Evolutionary conservation across 2,329 filamentous ascomycete genomes (phyloP).

Genomic region (Hypoxylon sp.): DNA sequence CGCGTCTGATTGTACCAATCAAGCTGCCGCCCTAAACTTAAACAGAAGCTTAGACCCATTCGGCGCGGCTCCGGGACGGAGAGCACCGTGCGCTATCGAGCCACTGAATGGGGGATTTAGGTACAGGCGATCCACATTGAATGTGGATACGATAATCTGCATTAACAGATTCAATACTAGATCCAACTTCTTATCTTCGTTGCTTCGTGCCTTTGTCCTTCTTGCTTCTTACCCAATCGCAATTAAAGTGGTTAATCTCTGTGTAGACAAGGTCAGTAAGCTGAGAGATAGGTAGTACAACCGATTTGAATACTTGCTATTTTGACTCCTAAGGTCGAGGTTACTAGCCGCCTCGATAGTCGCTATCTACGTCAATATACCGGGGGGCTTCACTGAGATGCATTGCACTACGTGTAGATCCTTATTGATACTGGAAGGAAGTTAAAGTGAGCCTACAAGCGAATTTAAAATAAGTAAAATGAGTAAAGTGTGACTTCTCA

Average conservation of each 20-base stretch:
- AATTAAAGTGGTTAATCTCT: neutral
- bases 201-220: neutral
- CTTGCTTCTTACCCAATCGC: neutral
- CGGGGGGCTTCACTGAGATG: neutral
- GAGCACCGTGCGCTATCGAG: constrained; percentile 4
- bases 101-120: neutral
- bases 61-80: constrained; percentile 26
- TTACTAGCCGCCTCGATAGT: neutral
- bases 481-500: neutral
- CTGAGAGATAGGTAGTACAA: neutral
- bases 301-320: neutral
- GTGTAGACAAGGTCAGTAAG: neutral
- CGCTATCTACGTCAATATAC: neutral
- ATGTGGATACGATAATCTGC: constrained; percentile 1
- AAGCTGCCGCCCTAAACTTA: constrained; percentile 2
- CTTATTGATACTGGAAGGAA: neutral
- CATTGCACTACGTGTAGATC: neutral
- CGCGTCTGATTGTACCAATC: constrained; percentile 21
- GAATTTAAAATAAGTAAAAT: neutral
- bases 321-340: neutral
- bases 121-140: neutral
- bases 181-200: neutral
- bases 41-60: constrained; percentile 17
- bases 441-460: neutral
- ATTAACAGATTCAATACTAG: neutral